Percentiles rank a stretch among this genome's conserved stretches.
These are phyloP conservation scores for Shiraia sp. DNA, from an alignment of 2,329 filamentous ascomycete species.

Conservation along the genomic window DNA sequence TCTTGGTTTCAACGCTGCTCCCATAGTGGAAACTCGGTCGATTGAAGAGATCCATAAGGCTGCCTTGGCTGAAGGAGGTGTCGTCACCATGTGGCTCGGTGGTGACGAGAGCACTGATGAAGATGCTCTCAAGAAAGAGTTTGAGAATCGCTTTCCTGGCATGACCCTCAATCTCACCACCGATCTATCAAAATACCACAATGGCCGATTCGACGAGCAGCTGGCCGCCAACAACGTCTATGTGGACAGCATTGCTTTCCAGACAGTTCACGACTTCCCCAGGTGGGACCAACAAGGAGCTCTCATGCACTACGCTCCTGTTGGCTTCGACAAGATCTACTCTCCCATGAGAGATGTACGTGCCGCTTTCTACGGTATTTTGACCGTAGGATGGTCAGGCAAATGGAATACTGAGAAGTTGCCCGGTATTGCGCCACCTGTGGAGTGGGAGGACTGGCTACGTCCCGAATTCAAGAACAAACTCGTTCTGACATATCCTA, in stretches of 20 bases:
- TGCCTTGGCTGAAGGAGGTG: conserved; percentile 53
- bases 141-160: conserved; percentile 54
- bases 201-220: conserved; percentile 52
- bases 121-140: conserved; percentile 47
- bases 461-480: conserved; percentile 58
- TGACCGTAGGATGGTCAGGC: conserved; percentile 42
- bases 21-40: conserved; percentile 48
- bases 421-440: conserved; percentile 27
- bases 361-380: conserved; percentile 50
- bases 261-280: conserved; percentile 57
- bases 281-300: conserved; percentile 55
- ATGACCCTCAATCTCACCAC: conserved; percentile 59
- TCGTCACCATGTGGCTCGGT: conserved; percentile 54
- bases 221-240: conserved; percentile 40
- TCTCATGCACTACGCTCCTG: conserved; percentile 56
- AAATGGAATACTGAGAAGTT: conserved; percentile 39
- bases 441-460: conserved; percentile 51
- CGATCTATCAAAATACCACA: conserved; percentile 61
- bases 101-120: conserved; percentile 53
- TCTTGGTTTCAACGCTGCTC: conserved; percentile 2
- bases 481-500: conserved; percentile 60
- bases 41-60: conserved; percentile 57
- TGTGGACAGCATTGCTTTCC: conserved; percentile 53
- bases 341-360: conserved; percentile 48
- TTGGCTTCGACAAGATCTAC: conserved; percentile 51